These are phyloP conservation scores for Diaporthe batatas DNA, from an alignment of 2,329 filamentous ascomycete genomes.

Conservation along the genomic window DNA sequence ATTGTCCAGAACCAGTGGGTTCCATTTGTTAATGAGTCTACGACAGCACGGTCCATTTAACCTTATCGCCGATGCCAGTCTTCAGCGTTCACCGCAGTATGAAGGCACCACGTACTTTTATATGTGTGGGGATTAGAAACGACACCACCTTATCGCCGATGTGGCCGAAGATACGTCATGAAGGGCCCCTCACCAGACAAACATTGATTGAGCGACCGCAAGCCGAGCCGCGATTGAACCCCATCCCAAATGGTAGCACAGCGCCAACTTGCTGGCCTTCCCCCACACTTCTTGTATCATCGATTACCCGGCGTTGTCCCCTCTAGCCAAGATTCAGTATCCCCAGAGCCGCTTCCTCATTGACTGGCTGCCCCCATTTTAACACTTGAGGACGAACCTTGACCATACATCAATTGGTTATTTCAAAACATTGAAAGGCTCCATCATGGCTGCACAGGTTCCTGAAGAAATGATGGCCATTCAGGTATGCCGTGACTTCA, in stretches of 20 bases:
- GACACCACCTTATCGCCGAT: conserved; percentile 1
- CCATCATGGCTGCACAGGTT: background rate
- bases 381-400: background rate
- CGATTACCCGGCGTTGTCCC: background rate
- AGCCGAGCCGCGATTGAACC: background rate
- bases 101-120: no score
- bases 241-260: background rate
- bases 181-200: background rate
- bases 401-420: background rate
- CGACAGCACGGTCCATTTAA: background rate
- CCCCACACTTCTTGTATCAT: conserved; percentile 7
- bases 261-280: background rate
- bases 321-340: background rate
- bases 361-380: background rate
- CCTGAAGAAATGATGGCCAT: conserved; percentile 39
- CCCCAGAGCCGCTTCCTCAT: background rate
- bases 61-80: background rate
- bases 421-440: background rate
- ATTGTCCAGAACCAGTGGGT: no score
- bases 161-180: conserved; percentile 21
- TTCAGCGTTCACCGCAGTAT: no score
- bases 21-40: background rate
- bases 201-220: background rate
- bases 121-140: no score
- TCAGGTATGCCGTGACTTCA: conserved; percentile 19